A percentile compares a stretch with the other conserved stretches of the same genome.
These are phyloP conservation scores for Carpinus fangiana DNA, from an alignment of 306 rosid genomes.

Conservation along the genomic window DNA sequence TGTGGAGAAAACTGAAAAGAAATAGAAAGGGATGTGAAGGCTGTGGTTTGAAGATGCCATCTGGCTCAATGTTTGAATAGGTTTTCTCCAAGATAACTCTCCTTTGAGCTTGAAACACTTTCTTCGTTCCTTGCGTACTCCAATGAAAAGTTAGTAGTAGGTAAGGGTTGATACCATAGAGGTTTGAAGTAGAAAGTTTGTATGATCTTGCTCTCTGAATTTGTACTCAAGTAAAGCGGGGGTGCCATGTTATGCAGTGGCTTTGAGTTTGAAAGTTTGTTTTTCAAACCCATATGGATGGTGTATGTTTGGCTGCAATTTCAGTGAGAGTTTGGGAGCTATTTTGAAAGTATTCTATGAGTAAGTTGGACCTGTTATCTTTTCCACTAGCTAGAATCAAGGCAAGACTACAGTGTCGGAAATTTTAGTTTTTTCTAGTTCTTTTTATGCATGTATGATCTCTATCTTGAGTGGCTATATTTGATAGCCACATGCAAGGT, in stretches of 20 bases:
- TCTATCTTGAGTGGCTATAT: too few relatives aligned
- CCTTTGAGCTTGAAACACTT: not conserved
- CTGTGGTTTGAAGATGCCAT: not conserved
- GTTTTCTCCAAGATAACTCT: not conserved
- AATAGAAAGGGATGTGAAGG: not conserved
- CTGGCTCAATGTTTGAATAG: not conserved
- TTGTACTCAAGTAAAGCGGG: not conserved
- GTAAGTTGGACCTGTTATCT: not conserved
- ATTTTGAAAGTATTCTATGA: not conserved
- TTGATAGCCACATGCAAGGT: not conserved
- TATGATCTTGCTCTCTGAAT: not conserved
- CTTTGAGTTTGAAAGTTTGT: not conserved
- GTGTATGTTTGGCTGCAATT: not conserved
- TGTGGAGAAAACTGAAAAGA: not conserved
- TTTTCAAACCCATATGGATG: not conserved
- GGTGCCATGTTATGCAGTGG: too few relatives aligned
- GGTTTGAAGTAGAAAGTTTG: not conserved
- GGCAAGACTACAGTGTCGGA: not conserved
- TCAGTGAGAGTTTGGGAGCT: not conserved
- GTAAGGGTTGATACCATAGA: not conserved
- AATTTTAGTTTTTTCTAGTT: not conserved
- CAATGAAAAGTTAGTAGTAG: not conserved
- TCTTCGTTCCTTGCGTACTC: not conserved
- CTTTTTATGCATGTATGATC: too few relatives aligned
- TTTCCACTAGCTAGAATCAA: not conserved